phyloP scores from a whole-genome alignment of 2,329 filamentous ascomycete species.

The Bipolaris bicolor region DNA sequence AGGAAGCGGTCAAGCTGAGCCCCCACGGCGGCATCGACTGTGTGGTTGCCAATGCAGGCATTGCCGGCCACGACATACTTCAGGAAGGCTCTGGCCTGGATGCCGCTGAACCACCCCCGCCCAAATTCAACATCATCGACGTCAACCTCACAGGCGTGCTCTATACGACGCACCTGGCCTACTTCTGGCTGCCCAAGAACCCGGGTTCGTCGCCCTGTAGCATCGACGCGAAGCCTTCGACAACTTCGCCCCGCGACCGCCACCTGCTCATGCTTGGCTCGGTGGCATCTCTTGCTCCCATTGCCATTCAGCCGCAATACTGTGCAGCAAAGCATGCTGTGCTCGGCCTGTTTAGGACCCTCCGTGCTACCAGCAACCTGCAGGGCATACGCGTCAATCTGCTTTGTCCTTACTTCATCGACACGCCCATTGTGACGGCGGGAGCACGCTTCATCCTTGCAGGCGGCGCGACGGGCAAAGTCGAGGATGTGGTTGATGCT shows the following conservation, averaged over 20 bases:
- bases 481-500: slow-evolving; percentile 68
- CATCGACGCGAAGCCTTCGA: slow-evolving; percentile 37
- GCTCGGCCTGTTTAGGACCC: slow-evolving; percentile 66
- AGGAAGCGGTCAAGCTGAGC: slow-evolving; percentile 61
- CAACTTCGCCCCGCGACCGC: slow-evolving; percentile 54
- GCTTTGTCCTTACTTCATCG: slow-evolving; percentile 70
- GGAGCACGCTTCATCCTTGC: slow-evolving; percentile 60
- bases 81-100: slow-evolving; percentile 56
- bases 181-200: slow-evolving; percentile 63
- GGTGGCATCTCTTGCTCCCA: slow-evolving; percentile 59
- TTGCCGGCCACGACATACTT: slow-evolving; percentile 56
- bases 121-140: slow-evolving; percentile 61
- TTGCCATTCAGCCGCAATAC: slow-evolving; percentile 59
- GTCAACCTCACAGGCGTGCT: slow-evolving; percentile 69
- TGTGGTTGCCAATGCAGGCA: slow-evolving; percentile 71
- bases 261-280: slow-evolving; percentile 69
- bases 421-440: slow-evolving; percentile 63
- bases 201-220: slow-evolving; percentile 50
- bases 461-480: slow-evolving; percentile 60
- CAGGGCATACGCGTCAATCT: slow-evolving; percentile 68
- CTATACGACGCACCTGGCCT: slow-evolving; percentile 69
- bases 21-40: slow-evolving; percentile 64
- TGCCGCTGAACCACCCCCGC: slow-evolving; percentile 55
- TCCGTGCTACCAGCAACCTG: slow-evolving; percentile 58
- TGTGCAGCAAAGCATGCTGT: slow-evolving; percentile 69